Conservation (phyloP, 169 alveolate genomes). For the Pseudocohnilembus persalinus region DNA sequence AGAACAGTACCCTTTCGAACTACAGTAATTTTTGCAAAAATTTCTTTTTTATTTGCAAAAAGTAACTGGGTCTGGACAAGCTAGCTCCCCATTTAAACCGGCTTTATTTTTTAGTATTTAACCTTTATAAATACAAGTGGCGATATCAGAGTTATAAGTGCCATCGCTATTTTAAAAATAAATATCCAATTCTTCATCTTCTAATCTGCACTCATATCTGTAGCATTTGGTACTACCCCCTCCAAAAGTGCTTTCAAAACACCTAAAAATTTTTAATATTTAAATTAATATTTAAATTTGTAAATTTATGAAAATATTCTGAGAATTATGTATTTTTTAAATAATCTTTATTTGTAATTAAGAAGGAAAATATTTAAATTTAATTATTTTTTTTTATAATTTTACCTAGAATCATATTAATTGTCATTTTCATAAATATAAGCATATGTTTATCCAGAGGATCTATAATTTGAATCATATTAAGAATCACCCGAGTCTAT, state of each 20-base stretch:
- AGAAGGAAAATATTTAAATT: too few species aligned
- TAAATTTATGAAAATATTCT: too few species aligned
- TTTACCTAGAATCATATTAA: too few species aligned
- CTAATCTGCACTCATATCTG: background rate
- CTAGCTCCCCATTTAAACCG: background rate
- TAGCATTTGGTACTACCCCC: background rate
- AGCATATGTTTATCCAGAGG: too few species aligned
- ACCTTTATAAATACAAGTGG: background rate
- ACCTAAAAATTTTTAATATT: background rate
- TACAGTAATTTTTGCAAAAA: background rate
- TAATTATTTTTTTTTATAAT: too few species aligned
- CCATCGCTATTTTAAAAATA: background rate
- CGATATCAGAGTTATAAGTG: background rate
- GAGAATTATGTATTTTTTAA: too few species aligned
- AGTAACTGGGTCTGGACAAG: background rate
- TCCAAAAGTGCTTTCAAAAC: background rate
- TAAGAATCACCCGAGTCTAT: background rate
- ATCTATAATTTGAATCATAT: background rate
- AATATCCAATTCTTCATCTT: background rate
- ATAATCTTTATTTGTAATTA: too few species aligned
- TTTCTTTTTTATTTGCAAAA: background rate
- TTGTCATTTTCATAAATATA: too few species aligned
- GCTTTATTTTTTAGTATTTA: background rate
- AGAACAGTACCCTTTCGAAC: background rate
- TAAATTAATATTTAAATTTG: too few species aligned